Base-by-base conservation (phyloP, 2,329 filamentous ascomycete species). In the Colletotrichum orchidophilum region DNA sequence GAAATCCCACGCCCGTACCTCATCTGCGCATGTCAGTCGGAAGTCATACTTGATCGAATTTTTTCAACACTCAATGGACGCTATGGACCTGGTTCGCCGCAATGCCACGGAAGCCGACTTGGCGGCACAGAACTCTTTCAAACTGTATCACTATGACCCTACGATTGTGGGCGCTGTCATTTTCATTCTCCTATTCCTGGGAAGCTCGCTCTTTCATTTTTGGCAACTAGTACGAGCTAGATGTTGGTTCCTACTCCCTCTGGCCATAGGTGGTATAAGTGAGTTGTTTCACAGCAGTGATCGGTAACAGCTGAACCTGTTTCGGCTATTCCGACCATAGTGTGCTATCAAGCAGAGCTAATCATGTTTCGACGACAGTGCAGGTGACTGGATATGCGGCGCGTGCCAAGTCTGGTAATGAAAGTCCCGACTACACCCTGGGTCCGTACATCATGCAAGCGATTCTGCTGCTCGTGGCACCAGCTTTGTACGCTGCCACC, bases 221-320 rank as follows among this genome's bases (percentile, higher is more conserved):
- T 83, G 76, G 26, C 83, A 84, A 58, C 75, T 87, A 33, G n/a
- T 82, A 31, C 76, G 77, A 7, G 77, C 80, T 2, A 78, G 83
- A 59, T 84, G 84, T 9, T 88, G 85, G 85, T 89, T 86, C 75
- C 83, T 87, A 73, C 83, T 86, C 3, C 84, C 87, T 0, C 84
- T 89, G 52, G 73, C 85, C 3, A 78, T 88, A 24, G 87, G 87
- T 18, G 85, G 85, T 49, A 70, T 84, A 26, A 86, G 86, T 88
- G 81, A 74, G 80, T 63, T 29, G 15, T 3, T 6, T n/a, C 12
- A 54, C 13, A 12, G 5, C 27, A 31, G 27, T 11, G 13, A 31
- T 18, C 26, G 12, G 13, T 21, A 27, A 9, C 24, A 29, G 50
- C 50, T 13, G 50, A 6, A 53, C 24, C 72, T 13, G 8, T 29